These are phyloP conservation scores for Aspergillus pseudoviridinutans DNA, from an alignment of 2,329 filamentous ascomycete genomes.

Conservation along the genomic window DNA sequence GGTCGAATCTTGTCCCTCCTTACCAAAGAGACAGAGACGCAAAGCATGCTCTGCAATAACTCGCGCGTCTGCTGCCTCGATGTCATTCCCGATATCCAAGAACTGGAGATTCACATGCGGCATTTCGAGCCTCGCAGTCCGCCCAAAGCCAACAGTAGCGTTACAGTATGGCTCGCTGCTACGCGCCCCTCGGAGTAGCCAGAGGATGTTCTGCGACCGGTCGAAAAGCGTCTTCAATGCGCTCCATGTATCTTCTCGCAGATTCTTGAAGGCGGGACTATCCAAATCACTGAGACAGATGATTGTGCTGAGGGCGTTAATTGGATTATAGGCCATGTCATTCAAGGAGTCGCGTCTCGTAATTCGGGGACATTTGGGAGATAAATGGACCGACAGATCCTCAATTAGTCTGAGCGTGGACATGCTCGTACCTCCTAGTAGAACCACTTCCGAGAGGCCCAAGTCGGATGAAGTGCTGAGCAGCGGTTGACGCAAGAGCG, in stretches of 20 bases:
- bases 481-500: no score
- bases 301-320: not conserved
- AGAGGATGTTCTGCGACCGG: constrained; percentile 1
- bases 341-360: no score
- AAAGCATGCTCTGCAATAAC: constrained; percentile 1
- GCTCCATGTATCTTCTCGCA: not conserved
- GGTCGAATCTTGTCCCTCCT: no score
- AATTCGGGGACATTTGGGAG: no score
- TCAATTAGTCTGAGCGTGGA: no score
- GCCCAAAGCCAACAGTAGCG: constrained; percentile 7
- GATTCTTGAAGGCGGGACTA: not conserved
- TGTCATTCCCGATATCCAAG: not conserved
- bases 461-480: no score
- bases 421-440: no score
- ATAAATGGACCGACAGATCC: no score
- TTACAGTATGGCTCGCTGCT: constrained; percentile 3
- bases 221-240: constrained; percentile 5
- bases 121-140: constrained; percentile 3
- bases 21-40: not conserved
- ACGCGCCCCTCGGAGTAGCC: constrained; percentile 5
- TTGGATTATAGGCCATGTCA: no score
- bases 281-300: constrained; percentile 6
- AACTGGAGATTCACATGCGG: constrained; percentile 4
- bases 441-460: no score
- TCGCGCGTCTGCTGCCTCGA: not conserved